Evolutionary conservation across 2,329 filamentous ascomycete species (phyloP), one percentile per base, ranked within the genome.

Genomic region (Immersiporthe knoxdaviesiana): DNA sequence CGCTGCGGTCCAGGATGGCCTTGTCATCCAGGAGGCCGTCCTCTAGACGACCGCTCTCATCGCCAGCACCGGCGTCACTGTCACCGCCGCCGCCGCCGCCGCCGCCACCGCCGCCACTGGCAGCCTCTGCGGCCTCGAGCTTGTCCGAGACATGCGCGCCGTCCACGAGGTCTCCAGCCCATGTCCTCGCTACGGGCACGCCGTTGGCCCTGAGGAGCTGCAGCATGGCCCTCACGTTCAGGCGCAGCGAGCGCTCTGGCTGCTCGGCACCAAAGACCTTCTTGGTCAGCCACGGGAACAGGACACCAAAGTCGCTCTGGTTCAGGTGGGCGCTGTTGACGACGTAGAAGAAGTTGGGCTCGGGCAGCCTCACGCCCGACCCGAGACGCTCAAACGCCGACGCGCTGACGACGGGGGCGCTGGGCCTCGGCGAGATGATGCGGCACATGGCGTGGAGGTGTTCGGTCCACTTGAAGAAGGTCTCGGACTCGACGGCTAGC

Each of bases 301-400:
- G 80, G 32, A 96, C 81, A 47, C 92, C 93, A 74, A 96, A 97
- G 76, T 97, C 93, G 27, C 89, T 92, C 79, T 97, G 93, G 69
- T 87, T 92, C 35, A 97, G 85, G 77, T 97, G 93, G 0, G 93
- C 92, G n/a, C 90, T 91, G 59, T 86, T 83, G 18, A 84, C 77
- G 2, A 92, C 89, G 77, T 92, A 95, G 81, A 92, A 97, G 75
- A 95, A 88, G 73, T 90, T 86, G 5, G 92, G 90, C 68, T 84
- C 82, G 0, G 80, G 74, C 18, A 86, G 78, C 39, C 73, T 75
- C 60, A 81, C 77, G 11, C 82, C 83, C 67, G 81, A 80, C n/a
- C 69, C 44, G 4, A 79, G 79, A 3, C 81, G 78, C 68, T 84
- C 78, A 72, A 82, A 83, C 12, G 81, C 72, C 4, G 79, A 75